These are phyloP conservation scores for Didymellaceae sp. DNA, from an alignment of 2,329 filamentous ascomycete species.

Conservation along the genomic window DNA sequence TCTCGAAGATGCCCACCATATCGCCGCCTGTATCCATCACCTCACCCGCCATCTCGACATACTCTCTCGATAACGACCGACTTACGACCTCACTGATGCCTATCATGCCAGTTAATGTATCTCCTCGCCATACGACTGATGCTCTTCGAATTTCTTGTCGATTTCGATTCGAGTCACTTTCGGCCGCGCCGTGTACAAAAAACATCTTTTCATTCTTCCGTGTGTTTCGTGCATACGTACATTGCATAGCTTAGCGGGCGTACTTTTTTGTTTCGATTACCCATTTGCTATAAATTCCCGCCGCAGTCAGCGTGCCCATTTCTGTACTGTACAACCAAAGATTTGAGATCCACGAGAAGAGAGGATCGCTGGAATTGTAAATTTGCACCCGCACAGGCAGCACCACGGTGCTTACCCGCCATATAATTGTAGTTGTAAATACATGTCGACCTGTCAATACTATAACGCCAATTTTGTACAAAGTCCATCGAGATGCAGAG, in stretches of 20 bases:
- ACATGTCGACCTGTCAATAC: slow-evolving; percentile 1
- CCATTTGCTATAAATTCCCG: slow-evolving; percentile 18
- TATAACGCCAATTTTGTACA: background rate
- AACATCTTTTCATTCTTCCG: slow-evolving; percentile 20
- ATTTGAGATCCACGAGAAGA: slow-evolving; percentile 5
- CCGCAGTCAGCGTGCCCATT: slow-evolving; percentile 11
- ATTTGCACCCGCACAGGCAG: slow-evolving; percentile 5
- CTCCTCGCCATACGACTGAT: slow-evolving; percentile 14
- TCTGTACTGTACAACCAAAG: slow-evolving; percentile 11
- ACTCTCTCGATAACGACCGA: slow-evolving; percentile 29
- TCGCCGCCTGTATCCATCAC: slow-evolving; percentile 3
- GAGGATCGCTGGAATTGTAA: slow-evolving; percentile 8
- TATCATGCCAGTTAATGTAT: slow-evolving; percentile 18
- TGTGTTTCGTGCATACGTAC: slow-evolving; percentile 25
- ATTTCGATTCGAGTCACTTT: slow-evolving; percentile 30
- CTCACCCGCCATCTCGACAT: slow-evolving; percentile 12
- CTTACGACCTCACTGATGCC: slow-evolving; percentile 20
- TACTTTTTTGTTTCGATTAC: slow-evolving; percentile 28
- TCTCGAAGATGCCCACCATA: slow-evolving; percentile 4
- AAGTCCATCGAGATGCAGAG: background rate
- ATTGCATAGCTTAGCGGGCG: slow-evolving; percentile 45
- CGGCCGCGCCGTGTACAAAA: slow-evolving; percentile 33
- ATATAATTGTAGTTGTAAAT: slow-evolving; percentile 16
- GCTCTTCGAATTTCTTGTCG: slow-evolving; percentile 26
- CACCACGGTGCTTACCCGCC: slow-evolving; percentile 9